Evolutionary conservation across 805 yeast genomes (phyloP).

Genomic region (Wickerhamiella bombiphila): DNA sequence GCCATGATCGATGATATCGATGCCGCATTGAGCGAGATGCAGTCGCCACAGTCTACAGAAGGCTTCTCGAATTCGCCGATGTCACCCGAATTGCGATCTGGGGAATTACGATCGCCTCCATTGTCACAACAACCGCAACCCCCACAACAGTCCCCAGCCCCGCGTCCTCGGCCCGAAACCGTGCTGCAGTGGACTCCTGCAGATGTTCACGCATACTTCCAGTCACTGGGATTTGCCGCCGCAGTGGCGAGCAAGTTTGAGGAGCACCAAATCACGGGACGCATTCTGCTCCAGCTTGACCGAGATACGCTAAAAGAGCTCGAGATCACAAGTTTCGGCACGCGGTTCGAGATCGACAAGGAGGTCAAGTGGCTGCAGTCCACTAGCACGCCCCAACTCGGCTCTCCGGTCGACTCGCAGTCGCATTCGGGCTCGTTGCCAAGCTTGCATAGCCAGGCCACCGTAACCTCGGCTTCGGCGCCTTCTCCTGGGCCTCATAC

Average conservation of each 20-base stretch:
- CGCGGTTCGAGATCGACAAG: conserved; percentile 80
- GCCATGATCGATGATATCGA: conserved; percentile 23
- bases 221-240: conserved; percentile 55
- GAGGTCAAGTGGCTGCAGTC: conserved; percentile 51
- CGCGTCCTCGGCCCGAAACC: conserved; percentile 11
- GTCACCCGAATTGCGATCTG: neutral
- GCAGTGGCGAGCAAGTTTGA: conserved; percentile 67
- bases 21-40: conserved; percentile 25
- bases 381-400: conserved; percentile 1
- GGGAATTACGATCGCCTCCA: neutral
- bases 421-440: neutral
- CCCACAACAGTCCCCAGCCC: conserved; percentile 3
- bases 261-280: conserved; percentile 79
- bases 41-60: neutral
- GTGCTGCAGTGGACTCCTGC: conserved; percentile 60
- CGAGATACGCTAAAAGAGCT: conserved; percentile 76
- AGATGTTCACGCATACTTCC: conserved; percentile 70
- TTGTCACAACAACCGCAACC: conserved; percentile 1
- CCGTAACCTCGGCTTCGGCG: neutral
- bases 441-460: neutral
- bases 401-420: neutral
- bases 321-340: conserved; percentile 86
- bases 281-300: conserved; percentile 72
- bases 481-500: neutral
- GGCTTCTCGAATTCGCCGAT: neutral